A percentile compares a stretch with the other conserved stretches of the same genome.
These are phyloP conservation scores for Exserohilum rostratum DNA, from an alignment of 2,329 filamentous ascomycete genomes.

Conservation along the genomic window DNA sequence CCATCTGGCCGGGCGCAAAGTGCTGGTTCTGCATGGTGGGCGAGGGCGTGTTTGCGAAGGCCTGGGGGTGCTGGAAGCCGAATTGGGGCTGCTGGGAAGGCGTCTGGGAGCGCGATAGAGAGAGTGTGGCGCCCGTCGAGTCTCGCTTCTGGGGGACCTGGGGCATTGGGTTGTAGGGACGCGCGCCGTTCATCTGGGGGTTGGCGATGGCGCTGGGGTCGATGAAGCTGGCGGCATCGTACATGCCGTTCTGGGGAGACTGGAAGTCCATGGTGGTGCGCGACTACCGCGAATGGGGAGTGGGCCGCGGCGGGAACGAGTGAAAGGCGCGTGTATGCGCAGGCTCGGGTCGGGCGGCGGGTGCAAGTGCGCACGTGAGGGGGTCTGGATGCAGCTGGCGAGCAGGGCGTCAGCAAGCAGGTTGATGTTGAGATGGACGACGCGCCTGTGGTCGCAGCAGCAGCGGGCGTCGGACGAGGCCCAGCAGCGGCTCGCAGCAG, in stretches of 20 bases:
- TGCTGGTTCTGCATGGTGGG: constrained; percentile 88
- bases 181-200: constrained; percentile 71
- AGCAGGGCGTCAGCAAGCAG: constrained; percentile 33
- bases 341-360: constrained; percentile 9
- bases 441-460: constrained; percentile 25
- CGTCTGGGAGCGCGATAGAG: constrained; percentile 91
- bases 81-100: constrained; percentile 73
- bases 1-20: constrained; percentile 62
- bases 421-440: constrained; percentile 39
- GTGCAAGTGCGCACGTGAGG: constrained; percentile 25
- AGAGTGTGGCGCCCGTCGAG: constrained; percentile 82
- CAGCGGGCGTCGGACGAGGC: constrained; percentile 22
- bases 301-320: constrained; percentile 7
- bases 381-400: constrained; percentile 37
- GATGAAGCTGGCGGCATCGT: constrained; percentile 46
- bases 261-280: constrained; percentile 46
- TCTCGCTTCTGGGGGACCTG: constrained; percentile 95
- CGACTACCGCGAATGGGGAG: constrained; percentile 20
- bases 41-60: constrained; percentile 89
- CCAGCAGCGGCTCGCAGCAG: constrained; percentile 22
- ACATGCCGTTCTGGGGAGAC: constrained; percentile 45
- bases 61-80: constrained; percentile 70
- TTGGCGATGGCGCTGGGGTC: constrained; percentile 49
- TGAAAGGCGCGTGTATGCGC: constrained; percentile 15
- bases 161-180: constrained; percentile 78